Evolutionary conservation across 345 rosid genomes (phyloP).

Genomic region (Eucalyptus shirleyi): DNA sequence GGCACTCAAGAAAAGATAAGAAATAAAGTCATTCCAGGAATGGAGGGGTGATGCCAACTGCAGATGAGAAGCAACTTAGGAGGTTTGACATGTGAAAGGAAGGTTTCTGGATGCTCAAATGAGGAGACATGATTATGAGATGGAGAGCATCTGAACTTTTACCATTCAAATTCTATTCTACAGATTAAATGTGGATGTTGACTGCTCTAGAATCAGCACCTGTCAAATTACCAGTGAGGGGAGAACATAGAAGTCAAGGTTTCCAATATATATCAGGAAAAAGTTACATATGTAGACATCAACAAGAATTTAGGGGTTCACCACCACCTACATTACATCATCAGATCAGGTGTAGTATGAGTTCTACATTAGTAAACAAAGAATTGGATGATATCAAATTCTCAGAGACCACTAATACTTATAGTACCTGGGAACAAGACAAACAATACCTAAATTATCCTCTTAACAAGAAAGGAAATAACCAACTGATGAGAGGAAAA

Average conservation of each 20-base stretch:
- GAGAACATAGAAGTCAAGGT: not conserved
- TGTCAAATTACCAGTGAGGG: not conserved
- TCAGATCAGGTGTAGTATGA: not conserved
- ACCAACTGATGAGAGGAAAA: not conserved
- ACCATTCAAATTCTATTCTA: not conserved
- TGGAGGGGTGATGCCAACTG: not conserved
- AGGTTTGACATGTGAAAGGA: not conserved
- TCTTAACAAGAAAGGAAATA: not conserved
- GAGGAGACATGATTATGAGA: not conserved
- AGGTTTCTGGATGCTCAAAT: not conserved
- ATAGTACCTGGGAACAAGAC: not conserved
- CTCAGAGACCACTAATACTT: not conserved
- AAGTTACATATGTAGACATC: not conserved
- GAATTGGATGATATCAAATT: not conserved
- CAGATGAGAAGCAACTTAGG: not conserved
- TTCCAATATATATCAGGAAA: not conserved
- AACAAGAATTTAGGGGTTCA: not conserved
- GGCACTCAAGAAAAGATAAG: not conserved
- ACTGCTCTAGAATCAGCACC: not conserved
- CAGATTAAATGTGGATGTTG: not conserved
- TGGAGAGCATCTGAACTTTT: not conserved
- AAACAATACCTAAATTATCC: not conserved
- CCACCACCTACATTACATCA: not conserved
- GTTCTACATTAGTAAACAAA: not conserved
- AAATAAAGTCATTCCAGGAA: not conserved